A percentile compares a stretch with the other conserved stretches of the same genome.
Conservation (phyloP, 495 filamentous ascomycete species). For the Niebla homalea region DNA sequence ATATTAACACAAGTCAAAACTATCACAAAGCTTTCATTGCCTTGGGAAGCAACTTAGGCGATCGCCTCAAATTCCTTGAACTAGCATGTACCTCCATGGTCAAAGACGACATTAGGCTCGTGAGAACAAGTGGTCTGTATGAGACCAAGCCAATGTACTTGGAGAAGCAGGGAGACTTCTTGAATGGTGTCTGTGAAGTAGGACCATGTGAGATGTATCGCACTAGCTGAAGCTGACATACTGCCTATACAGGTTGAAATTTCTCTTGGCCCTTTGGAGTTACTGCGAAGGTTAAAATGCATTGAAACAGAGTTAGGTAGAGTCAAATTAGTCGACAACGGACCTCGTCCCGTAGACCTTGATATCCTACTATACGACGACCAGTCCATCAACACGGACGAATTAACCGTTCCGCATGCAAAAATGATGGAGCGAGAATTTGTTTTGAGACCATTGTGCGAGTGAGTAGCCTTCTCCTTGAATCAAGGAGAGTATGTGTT, state of each 20-base stretch:
- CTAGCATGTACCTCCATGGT: slow-evolving; percentile 67
- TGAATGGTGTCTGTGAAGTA: slow-evolving; percentile 93
- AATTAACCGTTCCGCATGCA: slow-evolving; percentile 72
- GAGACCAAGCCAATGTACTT: slow-evolving; percentile 97
- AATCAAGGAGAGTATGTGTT: neutral
- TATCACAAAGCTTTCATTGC: slow-evolving; percentile 60
- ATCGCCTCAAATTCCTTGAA: slow-evolving; percentile 73
- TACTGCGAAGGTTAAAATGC: slow-evolving; percentile 67
- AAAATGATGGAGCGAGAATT: slow-evolving; percentile 87
- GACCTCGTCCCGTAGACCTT: slow-evolving; percentile 83
- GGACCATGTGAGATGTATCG: slow-evolving; percentile 11
- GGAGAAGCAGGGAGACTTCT: slow-evolving; percentile 69
- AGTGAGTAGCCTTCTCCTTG: slow-evolving; percentile 38
- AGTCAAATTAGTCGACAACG: slow-evolving; percentile 79
- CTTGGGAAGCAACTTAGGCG: slow-evolving; percentile 84
- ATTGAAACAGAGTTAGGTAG: slow-evolving; percentile 71
- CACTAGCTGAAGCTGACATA: neutral
- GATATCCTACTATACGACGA: slow-evolving; percentile 85
- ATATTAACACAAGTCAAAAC: too few relatives aligned
- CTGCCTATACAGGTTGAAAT: slow-evolving; percentile 59
- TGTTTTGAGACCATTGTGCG: slow-evolving; percentile 76
- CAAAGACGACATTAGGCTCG: slow-evolving; percentile 52
- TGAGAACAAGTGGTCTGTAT: slow-evolving; percentile 75
- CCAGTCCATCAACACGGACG: slow-evolving; percentile 46
- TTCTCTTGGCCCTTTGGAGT: slow-evolving; percentile 52